Conservation (phyloP, 176 grass and related monocot species). For the Hyparrhenia diplandra region DNA sequence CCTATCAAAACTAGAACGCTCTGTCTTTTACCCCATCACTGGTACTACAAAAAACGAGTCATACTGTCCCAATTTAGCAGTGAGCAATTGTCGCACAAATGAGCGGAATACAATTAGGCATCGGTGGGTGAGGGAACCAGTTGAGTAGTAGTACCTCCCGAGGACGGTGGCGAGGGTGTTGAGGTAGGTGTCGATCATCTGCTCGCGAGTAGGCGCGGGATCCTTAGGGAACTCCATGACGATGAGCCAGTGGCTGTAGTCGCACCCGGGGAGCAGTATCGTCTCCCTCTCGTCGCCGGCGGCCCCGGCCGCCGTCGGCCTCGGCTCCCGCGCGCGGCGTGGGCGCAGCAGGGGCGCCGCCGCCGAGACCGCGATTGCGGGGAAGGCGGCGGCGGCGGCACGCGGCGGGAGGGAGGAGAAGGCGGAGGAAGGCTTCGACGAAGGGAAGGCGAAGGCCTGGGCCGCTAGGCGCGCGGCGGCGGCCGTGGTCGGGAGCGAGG, state of each 20-base stretch:
- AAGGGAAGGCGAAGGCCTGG: background rate
- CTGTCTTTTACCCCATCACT: too few species aligned
- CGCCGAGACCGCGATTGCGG: background rate
- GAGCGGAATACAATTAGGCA: background rate
- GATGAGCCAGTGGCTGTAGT: constrained; percentile 98
- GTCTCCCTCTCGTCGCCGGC: constrained; percentile 67
- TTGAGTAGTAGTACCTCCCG: constrained; percentile 79
- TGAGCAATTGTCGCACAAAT: background rate
- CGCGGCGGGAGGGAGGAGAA: background rate
- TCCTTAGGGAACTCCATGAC: constrained; percentile 99
- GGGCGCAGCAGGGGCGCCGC: background rate
- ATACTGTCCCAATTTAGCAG: too few species aligned
- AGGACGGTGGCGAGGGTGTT: constrained; percentile 88
- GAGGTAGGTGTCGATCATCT: constrained; percentile 99
- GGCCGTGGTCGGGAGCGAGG: constrained; percentile 42
- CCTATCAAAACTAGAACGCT: background rate
- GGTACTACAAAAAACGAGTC: too few species aligned
- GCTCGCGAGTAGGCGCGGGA: constrained; percentile 87
- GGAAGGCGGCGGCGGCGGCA: background rate
- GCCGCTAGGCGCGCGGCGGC: constrained; percentile 23
- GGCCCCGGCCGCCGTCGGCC: background rate
- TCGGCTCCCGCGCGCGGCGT: background rate
- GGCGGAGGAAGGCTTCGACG: background rate
- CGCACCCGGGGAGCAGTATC: constrained; percentile 90
- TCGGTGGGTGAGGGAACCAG: background rate